Conservation (phyloP, 805 yeast species). For the Myxozyma geophila region DNA sequence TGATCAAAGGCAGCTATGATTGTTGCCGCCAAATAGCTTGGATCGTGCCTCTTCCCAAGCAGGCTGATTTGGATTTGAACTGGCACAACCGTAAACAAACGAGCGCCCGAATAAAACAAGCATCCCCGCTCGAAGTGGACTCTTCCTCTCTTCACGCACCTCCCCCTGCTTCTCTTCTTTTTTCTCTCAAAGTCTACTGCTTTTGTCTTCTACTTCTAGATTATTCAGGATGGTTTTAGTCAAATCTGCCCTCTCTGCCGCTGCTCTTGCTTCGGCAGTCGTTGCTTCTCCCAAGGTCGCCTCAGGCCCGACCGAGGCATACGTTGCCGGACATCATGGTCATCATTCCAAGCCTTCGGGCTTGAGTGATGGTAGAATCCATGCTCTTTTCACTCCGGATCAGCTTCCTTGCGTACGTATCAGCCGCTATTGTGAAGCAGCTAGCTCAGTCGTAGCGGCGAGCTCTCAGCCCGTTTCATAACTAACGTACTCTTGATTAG, state of each 20-base stretch:
- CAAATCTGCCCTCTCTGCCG: background rate
- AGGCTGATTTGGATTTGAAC: background rate
- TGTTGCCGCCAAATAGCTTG: background rate
- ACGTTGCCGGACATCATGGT: conserved; percentile 8
- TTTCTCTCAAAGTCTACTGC: conserved; percentile 41
- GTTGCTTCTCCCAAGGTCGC: conserved; percentile 3
- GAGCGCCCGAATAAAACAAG: background rate
- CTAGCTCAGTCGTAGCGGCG: background rate
- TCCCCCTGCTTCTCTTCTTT: background rate
- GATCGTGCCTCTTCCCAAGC: background rate
- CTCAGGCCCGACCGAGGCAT: background rate
- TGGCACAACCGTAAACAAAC: conserved; percentile 17
- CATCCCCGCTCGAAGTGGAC: background rate
- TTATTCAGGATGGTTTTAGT: background rate
- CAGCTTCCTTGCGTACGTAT: conserved; percentile 34
- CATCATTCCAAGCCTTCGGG: background rate
- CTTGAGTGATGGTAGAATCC: conserved; percentile 2
- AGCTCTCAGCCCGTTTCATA: background rate
- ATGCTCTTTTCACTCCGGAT: conserved; percentile 29
- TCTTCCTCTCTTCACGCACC: conserved; percentile 4
- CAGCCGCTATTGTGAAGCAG: too few relatives aligned
- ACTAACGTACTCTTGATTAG: conserved; percentile 5
- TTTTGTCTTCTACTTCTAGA: background rate
- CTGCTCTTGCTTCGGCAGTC: conserved; percentile 8
- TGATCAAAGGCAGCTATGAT: background rate